Evolutionary conservation across 139 green algal genomes (phyloP), one percentile per base, ranked within the genome.

Genomic region (Spirogloea muscicola): DNA sequence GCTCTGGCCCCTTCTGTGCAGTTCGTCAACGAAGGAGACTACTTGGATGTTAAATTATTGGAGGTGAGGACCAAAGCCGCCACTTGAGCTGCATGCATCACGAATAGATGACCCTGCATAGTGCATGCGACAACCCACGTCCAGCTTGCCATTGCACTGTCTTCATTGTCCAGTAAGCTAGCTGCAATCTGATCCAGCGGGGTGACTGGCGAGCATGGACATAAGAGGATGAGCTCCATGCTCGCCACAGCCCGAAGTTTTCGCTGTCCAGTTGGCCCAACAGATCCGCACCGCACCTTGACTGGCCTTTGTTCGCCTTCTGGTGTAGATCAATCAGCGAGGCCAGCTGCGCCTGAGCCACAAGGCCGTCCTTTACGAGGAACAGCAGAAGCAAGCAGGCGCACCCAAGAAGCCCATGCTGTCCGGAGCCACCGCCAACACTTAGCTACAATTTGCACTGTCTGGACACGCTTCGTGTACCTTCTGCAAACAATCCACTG

Each of bases 261-360:
- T 69, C 43, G 18, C 9, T 69, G 5, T 5, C 27, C 51, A 16
- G 36, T 41, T 71, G 16, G 5, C 25, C 40, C 52, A n/a, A n/a
- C n/a, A n/a, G 52, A 31, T 39, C 9, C 40, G 7, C 52, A 31
- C 40, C 9, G 40, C 52, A 62, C 52, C 7, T 62, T 7, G 31
- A 38, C 9, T 62, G 37, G 37, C 52, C 40, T 62, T 31, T 55
- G 9, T 62, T 33, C 40, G 7, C 40, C 52, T 62, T 27, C n/a
- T 67, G n/a, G n/a, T n/a, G 0, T 33, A 72, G 68, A 76, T 82
- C 39, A 83, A 73, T 34, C 46, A 64, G 1, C 33, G 73, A 36
- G 82, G 79, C 41, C 86, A 90, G 66, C 58, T 86, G 52, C 79
- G 74, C 57, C 70, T 90, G 29, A 85, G 63, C 0, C 60, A 76